These are phyloP conservation scores for Leccinellum rugosiceps DNA, from an alignment of 768 basidiomycete species.

Conservation along the genomic window DNA sequence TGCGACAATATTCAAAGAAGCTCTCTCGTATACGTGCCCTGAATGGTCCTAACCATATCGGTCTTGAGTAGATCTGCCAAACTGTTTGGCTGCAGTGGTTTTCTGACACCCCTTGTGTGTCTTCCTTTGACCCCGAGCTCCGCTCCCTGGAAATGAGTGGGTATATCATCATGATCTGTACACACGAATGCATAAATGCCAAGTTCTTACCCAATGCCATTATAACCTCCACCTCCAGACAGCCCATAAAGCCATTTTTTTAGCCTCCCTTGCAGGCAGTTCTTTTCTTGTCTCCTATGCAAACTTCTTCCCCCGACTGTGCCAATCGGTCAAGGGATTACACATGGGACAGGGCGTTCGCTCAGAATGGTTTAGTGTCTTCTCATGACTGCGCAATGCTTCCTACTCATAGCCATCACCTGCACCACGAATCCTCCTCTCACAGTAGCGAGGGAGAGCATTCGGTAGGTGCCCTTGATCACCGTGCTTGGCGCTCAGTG, in stretches of 20 bases:
- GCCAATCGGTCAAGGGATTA: constrained; percentile 29
- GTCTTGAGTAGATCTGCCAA: constrained; percentile 34
- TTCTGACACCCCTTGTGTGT: constrained; percentile 37
- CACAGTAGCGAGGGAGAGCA: constrained; percentile 27
- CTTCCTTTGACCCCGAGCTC: constrained; percentile 40
- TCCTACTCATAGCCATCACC: constrained; percentile 31
- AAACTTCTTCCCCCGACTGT: constrained; percentile 25
- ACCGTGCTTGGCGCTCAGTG: constrained; percentile 6
- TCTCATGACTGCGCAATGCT: constrained; percentile 33
- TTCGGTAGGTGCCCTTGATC: constrained; percentile 21
- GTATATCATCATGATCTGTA: constrained; percentile 35
- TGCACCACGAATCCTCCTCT: constrained; percentile 19
- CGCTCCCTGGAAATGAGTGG: constrained; percentile 40
- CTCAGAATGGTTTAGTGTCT: constrained; percentile 38
- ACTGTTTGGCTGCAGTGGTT: constrained; percentile 28
- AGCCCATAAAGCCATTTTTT: constrained; percentile 19
- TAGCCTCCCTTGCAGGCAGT: constrained; percentile 22
- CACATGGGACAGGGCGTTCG: constrained; percentile 34
- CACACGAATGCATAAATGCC: constrained; percentile 37
- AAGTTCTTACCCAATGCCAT: constrained; percentile 32
- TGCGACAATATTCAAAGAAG: constrained; percentile 28
- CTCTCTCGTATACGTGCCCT: constrained; percentile 28
- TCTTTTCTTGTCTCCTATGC: constrained; percentile 28
- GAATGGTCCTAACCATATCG: constrained; percentile 33
- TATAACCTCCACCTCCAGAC: constrained; percentile 28